Percentiles rank a stretch among this genome's conserved stretches.
These are phyloP conservation scores for Penicillium odoratum DNA, from an alignment of 495 filamentous ascomycete genomes.

Conservation along the genomic window DNA sequence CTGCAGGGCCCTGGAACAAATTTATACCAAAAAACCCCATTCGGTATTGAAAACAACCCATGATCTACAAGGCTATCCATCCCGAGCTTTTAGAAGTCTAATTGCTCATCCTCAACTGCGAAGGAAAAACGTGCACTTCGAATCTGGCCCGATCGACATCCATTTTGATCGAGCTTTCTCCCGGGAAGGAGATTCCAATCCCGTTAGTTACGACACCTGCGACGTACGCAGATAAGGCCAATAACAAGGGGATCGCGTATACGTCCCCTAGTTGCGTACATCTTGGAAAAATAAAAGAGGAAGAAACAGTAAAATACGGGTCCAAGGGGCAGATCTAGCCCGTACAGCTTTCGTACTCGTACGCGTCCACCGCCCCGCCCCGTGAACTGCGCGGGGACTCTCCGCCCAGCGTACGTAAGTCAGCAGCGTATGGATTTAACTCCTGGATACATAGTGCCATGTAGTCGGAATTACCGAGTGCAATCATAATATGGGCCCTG, in stretches of 20 bases:
- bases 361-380: conserved; percentile 30
- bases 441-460: not conserved
- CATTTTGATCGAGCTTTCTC: not conserved
- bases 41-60: not conserved
- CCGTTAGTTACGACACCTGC: not conserved
- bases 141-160: not conserved
- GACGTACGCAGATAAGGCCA: not conserved
- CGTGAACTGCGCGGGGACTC: conserved; percentile 18
- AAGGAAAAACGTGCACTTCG: not conserved
- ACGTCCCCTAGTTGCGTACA: not conserved
- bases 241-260: not conserved
- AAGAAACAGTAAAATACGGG: not conserved
- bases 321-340: conserved; percentile 6
- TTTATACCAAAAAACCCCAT: not conserved
- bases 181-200: not conserved
- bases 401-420: conserved; percentile 27
- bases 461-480: not conserved
- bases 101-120: not conserved
- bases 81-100: not conserved
- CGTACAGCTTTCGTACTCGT: conserved; percentile 31
- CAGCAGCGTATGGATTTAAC: conserved; percentile 11
- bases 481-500: not conserved
- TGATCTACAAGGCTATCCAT: not conserved
- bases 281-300: not conserved
- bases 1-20: conserved; percentile 4